These are phyloP conservation scores for Urochloa ruziziensis DNA, from an alignment of 176 grass and related monocot genomes.

Conservation along the genomic window DNA sequence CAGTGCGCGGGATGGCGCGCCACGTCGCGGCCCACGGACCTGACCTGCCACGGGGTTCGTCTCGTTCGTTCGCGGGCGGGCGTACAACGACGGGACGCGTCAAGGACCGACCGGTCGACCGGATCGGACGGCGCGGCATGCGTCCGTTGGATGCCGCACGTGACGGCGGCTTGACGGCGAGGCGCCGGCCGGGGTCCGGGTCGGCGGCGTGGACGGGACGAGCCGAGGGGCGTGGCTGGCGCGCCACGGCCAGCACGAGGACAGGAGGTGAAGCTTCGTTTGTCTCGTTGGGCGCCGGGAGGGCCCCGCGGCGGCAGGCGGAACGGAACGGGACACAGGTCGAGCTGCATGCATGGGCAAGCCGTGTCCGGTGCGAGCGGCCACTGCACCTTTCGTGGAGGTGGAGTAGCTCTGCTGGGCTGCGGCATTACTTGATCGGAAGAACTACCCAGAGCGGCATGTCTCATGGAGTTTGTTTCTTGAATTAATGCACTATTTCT, in stretches of 20 bases:
- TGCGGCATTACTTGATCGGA: neutral
- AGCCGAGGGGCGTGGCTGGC: neutral
- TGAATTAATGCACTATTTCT: too few relatives aligned
- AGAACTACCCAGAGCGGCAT: neutral
- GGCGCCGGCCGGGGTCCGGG: too few relatives aligned
- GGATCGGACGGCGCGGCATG: too few relatives aligned
- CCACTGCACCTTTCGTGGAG: neutral
- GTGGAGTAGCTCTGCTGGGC: neutral
- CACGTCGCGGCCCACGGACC: neutral
- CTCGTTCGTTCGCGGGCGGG: too few relatives aligned
- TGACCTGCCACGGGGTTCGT: neutral
- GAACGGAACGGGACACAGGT: neutral
- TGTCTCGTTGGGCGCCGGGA: neutral
- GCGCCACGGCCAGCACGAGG: neutral
- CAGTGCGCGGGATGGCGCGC: neutral
- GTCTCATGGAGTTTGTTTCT: neutral
- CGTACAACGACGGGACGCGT: neutral
- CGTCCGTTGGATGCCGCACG: too few relatives aligned
- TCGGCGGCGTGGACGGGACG: neutral
- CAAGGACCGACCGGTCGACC: neutral
- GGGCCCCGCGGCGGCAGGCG: neutral
- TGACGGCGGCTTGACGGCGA: too few relatives aligned
- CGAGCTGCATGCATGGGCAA: neutral
- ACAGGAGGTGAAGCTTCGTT: constrained; percentile 21
- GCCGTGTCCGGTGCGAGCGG: neutral